phyloP scores from a whole-genome alignment of 2,329 filamentous ascomycete species.

The Aspergillus japonicus region DNA sequence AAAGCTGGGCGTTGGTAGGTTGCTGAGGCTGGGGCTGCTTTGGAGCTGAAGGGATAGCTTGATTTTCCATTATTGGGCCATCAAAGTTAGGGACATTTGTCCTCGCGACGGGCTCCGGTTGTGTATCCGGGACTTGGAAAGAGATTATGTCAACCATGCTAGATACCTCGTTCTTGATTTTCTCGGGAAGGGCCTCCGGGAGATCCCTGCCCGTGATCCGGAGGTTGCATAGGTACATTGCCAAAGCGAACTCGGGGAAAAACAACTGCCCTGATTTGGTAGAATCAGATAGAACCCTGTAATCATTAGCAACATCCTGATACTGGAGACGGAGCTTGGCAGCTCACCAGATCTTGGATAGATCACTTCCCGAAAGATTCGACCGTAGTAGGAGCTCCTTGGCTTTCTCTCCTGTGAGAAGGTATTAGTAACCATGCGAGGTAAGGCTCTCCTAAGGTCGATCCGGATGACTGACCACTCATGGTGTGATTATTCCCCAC shows the following conservation, averaged over 20 bases:
- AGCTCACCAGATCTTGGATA: constrained; percentile 86
- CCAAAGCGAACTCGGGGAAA: constrained; percentile 94
- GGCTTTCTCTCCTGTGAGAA: constrained; percentile 68
- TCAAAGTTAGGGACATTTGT: constrained; percentile 72
- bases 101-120: constrained; percentile 51
- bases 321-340: constrained; percentile 4
- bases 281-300: constrained; percentile 86
- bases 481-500: constrained; percentile 81
- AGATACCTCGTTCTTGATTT: constrained; percentile 91
- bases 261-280: constrained; percentile 94
- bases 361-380: constrained; percentile 77
- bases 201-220: constrained; percentile 83
- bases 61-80: constrained; percentile 52
- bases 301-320: constrained; percentile 5
- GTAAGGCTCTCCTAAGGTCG: background rate
- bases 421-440: constrained; percentile 16
- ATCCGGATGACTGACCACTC: constrained; percentile 56
- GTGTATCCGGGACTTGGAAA: constrained; percentile 81
- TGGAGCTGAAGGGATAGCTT: constrained; percentile 49
- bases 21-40: constrained; percentile 71
- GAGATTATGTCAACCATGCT: constrained; percentile 99
- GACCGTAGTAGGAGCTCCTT: constrained; percentile 86
- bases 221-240: constrained; percentile 98
- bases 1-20: constrained; percentile 64
- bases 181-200: constrained; percentile 73